Conservation (phyloP, 2,329 filamentous ascomycete genomes). For the Aspergillus persii region DNA sequence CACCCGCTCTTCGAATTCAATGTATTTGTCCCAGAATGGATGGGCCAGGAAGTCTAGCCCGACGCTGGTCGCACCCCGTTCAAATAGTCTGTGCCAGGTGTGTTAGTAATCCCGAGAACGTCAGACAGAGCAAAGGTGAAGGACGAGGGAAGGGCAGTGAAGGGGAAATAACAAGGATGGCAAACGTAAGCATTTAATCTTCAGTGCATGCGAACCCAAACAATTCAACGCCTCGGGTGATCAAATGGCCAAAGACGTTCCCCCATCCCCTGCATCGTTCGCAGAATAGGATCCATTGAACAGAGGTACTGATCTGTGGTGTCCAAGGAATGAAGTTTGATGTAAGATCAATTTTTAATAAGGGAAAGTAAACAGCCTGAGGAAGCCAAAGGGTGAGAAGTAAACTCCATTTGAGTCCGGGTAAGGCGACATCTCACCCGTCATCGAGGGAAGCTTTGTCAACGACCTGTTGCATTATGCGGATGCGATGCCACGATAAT, state of each 20-base stretch:
- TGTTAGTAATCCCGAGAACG: conserved; percentile 39
- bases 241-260: conserved; percentile 26
- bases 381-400: conserved; percentile 52
- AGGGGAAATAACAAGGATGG: conserved; percentile 47
- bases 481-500: conserved; percentile 36
- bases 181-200: conserved; percentile 42
- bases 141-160: conserved; percentile 33
- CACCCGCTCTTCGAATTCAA: conserved; percentile 91
- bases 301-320: conserved; percentile 28
- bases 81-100: conserved; percentile 68
- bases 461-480: conserved; percentile 32
- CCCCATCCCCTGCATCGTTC: conserved; percentile 35
- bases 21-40: conserved; percentile 98
- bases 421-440: conserved; percentile 66
- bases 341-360: conserved; percentile 27
- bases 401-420: conserved; percentile 43
- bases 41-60: conserved; percentile 92
- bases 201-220: conserved; percentile 37
- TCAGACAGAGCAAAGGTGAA: conserved; percentile 20
- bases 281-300: conserved; percentile 33
- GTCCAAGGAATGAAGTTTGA: conserved; percentile 27
- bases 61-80: conserved; percentile 79
- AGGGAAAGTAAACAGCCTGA: conserved; percentile 50
- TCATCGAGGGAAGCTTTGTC: conserved; percentile 44
- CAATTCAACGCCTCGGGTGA: conserved; percentile 39